Conservation (phyloP, 371 early-diverging fungal species). For the Cokeromyces recurvatus region DNA sequence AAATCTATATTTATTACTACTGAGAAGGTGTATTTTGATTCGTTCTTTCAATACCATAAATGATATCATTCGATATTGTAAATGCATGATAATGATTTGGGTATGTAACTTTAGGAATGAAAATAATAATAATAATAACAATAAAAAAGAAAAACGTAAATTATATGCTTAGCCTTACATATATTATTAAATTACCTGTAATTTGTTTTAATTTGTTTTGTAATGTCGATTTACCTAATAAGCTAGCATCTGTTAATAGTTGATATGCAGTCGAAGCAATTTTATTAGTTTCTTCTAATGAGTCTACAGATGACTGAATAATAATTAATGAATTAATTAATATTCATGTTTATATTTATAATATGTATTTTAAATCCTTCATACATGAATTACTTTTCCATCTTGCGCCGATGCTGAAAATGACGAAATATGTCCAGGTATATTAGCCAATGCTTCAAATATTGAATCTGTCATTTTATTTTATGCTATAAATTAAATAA, state of each 20-base stretch:
- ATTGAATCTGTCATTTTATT: conserved; percentile 26
- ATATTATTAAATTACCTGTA: conserved; percentile 19
- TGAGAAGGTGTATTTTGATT: too few relatives aligned
- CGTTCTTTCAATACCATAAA: conserved; percentile 25
- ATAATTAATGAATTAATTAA: not conserved
- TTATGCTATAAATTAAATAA: too few relatives aligned
- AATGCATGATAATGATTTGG: conserved; percentile 23
- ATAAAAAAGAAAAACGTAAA: not conserved
- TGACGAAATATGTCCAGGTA: conserved; percentile 20
- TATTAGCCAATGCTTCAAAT: conserved; percentile 19
- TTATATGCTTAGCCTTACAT: not conserved
- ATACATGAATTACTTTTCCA: conserved; percentile 5
- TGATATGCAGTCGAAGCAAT: conserved; percentile 18
- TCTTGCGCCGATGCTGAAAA: conserved; percentile 20
- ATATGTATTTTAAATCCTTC: not conserved
- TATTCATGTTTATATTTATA: too few relatives aligned
- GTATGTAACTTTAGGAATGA: conserved; percentile 19
- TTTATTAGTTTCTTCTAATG: not conserved
- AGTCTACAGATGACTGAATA: conserved; percentile 6
- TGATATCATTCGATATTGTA: conserved; percentile 28
- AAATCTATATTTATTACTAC: conserved; percentile 1
- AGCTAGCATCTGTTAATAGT: conserved; percentile 14
- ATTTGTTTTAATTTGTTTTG: conserved; percentile 22
- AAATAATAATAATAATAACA: too few relatives aligned
- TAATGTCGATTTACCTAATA: conserved; percentile 11